Evolutionary conservation across 176 grass and related monocot species (phyloP), one percentile per base, ranked within the genome.

Genomic region (Eleusine coracana): DNA sequence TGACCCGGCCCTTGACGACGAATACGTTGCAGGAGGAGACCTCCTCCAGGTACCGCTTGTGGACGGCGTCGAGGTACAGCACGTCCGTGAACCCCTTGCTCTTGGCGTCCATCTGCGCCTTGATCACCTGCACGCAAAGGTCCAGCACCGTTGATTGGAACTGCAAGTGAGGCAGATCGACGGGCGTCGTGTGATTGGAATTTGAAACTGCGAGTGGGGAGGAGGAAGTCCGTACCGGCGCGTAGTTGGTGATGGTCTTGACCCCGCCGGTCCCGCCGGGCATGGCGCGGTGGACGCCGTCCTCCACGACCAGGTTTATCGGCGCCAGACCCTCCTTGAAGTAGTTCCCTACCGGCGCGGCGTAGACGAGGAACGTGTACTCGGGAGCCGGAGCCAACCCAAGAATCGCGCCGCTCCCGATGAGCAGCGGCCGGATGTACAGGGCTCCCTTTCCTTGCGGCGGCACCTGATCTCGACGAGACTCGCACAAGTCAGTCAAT

Each of bases 221-320:
- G 25, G 15, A 4, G 3, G 17, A 34, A 11, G 5, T 76, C n/a
- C 77, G 16, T 83, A 98, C 96, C 68, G 96, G 96, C n/a, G 80
- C 91, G 85, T 99, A 99, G 92, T 99, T 99, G 46, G 91, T 21
- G 78, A 96, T 99, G 51, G 93, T 85, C 71, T 99, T 99, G 56
- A 99, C 96, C 28, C 77, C 89, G 54, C 96, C 96, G 13, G 91
- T 92, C 2, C 96, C 96, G 66, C 96, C 96, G 2, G 96, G 96
- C 88, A 82, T 76, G 2, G 93, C 91, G 54, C 93, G 96, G 87
- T 92, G 96, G 69, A 81, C 23, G 62, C 80, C 83, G 74, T 93
- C 89, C 25, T 89, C 59, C 39, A 99, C 63, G 3, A 87, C 21
- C 52, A 99, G 83, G 73, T 93, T 91, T 55, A 99, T 92, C 48